Evolutionary conservation across 2,329 filamentous ascomycete species (phyloP).

Genomic region (Acrodontium crateriforme): DNA sequence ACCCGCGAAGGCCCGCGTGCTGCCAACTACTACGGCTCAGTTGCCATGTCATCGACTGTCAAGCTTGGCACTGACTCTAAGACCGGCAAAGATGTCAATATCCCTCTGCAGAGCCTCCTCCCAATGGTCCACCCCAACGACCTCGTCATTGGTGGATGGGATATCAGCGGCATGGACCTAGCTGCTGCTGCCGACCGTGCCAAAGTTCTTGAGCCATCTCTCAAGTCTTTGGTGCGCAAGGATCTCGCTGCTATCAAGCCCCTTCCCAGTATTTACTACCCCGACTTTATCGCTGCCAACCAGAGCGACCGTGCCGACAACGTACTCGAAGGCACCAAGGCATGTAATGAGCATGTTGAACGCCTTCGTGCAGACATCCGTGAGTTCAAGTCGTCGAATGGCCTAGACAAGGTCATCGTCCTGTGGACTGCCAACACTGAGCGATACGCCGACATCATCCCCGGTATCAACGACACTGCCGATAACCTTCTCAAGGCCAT

Average conservation of each 20-base stretch:
- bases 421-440: constrained; percentile 99
- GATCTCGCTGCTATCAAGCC: constrained; percentile 83
- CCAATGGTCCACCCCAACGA: constrained; percentile 98
- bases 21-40: constrained; percentile 96
- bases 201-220: constrained; percentile 82
- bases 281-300: constrained; percentile 97
- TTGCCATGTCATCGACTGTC: constrained; percentile 93
- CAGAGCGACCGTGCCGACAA: constrained; percentile 96
- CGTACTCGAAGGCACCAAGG: constrained; percentile 67
- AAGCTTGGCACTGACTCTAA: constrained; percentile 83
- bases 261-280: constrained; percentile 93
- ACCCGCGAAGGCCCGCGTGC: constrained; percentile 75
- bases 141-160: constrained; percentile 89
- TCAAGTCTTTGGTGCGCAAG: constrained; percentile 82
- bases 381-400: constrained; percentile 76
- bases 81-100: constrained; percentile 81
- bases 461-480: constrained; percentile 89
- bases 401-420: constrained; percentile 87
- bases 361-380: constrained; percentile 85
- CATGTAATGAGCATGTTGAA: constrained; percentile 77
- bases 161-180: constrained; percentile 84
- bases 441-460: constrained; percentile 77
- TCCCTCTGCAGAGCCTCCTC: constrained; percentile 85
- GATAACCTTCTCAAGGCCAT: constrained; percentile 86
- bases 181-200: constrained; percentile 91